Evolutionary conservation across 768 basidiomycete species (phyloP).

Genomic region (Tulasnella sp.): DNA sequence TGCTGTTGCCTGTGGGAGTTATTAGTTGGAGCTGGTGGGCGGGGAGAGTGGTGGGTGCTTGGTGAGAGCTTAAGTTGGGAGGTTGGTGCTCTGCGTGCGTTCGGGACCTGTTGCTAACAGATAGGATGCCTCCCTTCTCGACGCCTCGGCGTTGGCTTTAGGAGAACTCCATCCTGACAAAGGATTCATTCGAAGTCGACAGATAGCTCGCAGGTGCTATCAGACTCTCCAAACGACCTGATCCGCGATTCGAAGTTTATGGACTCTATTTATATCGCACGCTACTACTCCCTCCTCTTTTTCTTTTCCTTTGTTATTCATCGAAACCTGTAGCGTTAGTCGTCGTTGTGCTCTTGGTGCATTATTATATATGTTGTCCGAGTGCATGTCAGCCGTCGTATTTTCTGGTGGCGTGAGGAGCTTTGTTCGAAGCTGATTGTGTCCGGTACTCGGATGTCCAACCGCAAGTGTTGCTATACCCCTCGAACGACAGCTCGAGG

Average conservation of each 20-base stretch:
- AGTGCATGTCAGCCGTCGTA: too few species aligned
- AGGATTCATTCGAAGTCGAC: too few species aligned
- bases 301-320: neutral
- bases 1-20: conserved; percentile 8
- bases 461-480: too few species aligned
- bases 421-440: neutral
- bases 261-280: neutral
- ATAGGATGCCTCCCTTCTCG: too few species aligned
- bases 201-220: too few species aligned
- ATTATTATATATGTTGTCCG: too few species aligned
- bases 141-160: too few species aligned
- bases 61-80: neutral
- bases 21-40: conserved; percentile 18
- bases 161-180: too few species aligned
- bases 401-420: neutral
- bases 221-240: neutral
- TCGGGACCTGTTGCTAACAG: too few species aligned
- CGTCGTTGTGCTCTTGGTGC: too few species aligned
- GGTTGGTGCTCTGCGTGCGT: neutral
- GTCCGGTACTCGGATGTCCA: too few species aligned
- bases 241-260: neutral
- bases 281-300: neutral
- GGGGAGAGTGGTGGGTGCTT: conserved; percentile 3
- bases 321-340: neutral
- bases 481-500: too few species aligned